Percentiles rank a stretch among this genome's conserved stretches.
These are phyloP conservation scores for Hanseniaspora lachancei DNA, from an alignment of 805 yeast species.

Conservation along the genomic window DNA sequence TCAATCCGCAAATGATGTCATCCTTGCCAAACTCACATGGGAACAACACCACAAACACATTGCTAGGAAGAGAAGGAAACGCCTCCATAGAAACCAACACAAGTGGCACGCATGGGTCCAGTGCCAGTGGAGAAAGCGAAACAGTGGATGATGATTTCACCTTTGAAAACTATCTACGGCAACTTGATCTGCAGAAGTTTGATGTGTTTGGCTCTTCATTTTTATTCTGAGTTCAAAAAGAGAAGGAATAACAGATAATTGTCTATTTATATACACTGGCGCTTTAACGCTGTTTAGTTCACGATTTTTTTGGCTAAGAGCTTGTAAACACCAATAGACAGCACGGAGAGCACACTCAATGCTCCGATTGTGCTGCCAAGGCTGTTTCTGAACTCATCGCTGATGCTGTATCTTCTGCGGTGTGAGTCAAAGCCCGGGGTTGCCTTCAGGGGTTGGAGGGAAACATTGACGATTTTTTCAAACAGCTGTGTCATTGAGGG, in stretches of 20 bases:
- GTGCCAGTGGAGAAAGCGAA: background rate
- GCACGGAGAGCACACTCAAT: constrained; percentile 48
- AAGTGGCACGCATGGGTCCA: background rate
- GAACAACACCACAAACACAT: too few relatives aligned
- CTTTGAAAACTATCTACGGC: constrained; percentile 8
- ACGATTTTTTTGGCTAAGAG: constrained; percentile 14
- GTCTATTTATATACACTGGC: background rate
- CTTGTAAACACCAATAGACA: constrained; percentile 54
- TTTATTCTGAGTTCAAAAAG: background rate
- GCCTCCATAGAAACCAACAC: background rate
- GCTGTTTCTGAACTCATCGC: constrained; percentile 36
- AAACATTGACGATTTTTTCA: constrained; percentile 78
- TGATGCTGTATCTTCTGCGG: constrained; percentile 32
- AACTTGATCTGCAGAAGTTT: constrained; percentile 2
- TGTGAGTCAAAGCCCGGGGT: constrained; percentile 71
- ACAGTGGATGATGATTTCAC: background rate
- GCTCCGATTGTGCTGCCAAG: constrained; percentile 57
- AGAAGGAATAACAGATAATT: too few relatives aligned
- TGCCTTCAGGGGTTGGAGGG: constrained; percentile 59
- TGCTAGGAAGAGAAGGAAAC: too few relatives aligned
- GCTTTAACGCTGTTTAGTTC: background rate
- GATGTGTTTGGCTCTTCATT: constrained; percentile 2
- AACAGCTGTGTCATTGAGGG: constrained; percentile 70
- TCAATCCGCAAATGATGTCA: too few relatives aligned
- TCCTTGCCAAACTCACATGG: too few relatives aligned